These are phyloP conservation scores for Chrysochromulina tobinii DNA, from an alignment of 78 protist genomes.

Conservation along the genomic window DNA sequence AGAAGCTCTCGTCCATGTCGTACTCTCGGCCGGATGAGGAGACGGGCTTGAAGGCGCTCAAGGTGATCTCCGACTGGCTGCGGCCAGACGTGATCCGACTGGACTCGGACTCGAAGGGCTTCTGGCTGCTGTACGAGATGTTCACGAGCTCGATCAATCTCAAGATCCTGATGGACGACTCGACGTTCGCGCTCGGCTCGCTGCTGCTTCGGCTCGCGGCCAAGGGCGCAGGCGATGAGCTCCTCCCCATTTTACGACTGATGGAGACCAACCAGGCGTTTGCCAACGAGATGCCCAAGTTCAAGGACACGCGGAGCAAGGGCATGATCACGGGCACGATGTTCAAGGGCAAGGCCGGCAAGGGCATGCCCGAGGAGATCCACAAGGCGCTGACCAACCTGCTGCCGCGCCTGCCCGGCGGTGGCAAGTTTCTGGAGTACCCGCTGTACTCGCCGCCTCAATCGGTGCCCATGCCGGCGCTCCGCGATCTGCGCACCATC, in stretches of 20 bases:
- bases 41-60: not conserved
- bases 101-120: not conserved
- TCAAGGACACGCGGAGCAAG: not conserved
- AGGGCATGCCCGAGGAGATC: not conserved
- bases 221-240: not conserved
- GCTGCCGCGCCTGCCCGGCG: not conserved
- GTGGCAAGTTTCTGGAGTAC: not conserved
- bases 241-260: not conserved
- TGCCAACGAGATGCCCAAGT: not conserved
- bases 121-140: conserved; percentile 10
- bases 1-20: not conserved
- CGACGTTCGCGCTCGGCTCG: not conserved
- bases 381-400: not conserved
- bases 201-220: not conserved
- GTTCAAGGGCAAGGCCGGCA: conserved; percentile 16
- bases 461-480: not conserved
- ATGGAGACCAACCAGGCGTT: not conserved
- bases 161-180: not conserved
- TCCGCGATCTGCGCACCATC: not conserved
- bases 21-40: not conserved
- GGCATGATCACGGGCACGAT: not conserved
- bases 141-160: not conserved
- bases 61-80: not conserved
- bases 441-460: not conserved
- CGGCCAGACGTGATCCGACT: not conserved